Conservation (phyloP, 495 filamentous ascomycete species). For the Cryomyces antarcticus region DNA sequence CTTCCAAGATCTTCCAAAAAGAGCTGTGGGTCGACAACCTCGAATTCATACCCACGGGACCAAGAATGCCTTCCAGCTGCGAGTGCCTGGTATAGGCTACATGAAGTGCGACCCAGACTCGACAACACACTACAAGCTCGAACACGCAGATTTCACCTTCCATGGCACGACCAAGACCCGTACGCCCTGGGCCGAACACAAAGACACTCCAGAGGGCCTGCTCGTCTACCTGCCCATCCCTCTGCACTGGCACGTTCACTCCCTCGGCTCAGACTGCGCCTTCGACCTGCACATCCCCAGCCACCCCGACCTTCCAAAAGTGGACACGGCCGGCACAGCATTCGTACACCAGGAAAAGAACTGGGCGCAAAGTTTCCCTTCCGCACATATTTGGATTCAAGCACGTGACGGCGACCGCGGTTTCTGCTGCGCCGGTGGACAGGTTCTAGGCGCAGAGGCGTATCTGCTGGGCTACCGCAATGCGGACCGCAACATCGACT, state of each 20-base stretch:
- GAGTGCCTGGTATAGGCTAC: constrained; percentile 12
- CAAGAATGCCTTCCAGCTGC: constrained; percentile 13
- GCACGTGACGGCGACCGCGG: constrained; percentile 10
- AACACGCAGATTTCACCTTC: constrained; percentile 14
- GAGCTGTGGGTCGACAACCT: constrained; percentile 15
- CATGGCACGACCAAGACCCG: constrained; percentile 12
- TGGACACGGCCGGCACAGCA: constrained; percentile 14
- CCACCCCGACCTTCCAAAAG: constrained; percentile 4
- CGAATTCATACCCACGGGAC: constrained; percentile 6
- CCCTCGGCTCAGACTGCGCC: constrained; percentile 16
- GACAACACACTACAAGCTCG: constrained; percentile 12
- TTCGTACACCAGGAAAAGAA: constrained; percentile 28
- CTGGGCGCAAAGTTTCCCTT: constrained; percentile 24
- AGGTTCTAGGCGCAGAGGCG: constrained; percentile 23
- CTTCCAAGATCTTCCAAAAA: constrained; percentile 12
- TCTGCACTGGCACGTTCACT: constrained; percentile 29
- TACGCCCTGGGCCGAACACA: constrained; percentile 15
- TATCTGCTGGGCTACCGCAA: constrained; percentile 23
- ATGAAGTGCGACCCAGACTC: constrained; percentile 9
- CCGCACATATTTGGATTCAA: constrained; percentile 26
- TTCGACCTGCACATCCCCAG: constrained; percentile 14
- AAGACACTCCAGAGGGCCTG: constrained; percentile 11
- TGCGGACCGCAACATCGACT: constrained; percentile 12
- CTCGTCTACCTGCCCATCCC: constrained; percentile 22
- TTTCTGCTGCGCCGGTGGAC: constrained; percentile 22